Evolutionary conservation across 139 green algal genomes (phyloP).

Genomic region (Asterochloris erici): DNA sequence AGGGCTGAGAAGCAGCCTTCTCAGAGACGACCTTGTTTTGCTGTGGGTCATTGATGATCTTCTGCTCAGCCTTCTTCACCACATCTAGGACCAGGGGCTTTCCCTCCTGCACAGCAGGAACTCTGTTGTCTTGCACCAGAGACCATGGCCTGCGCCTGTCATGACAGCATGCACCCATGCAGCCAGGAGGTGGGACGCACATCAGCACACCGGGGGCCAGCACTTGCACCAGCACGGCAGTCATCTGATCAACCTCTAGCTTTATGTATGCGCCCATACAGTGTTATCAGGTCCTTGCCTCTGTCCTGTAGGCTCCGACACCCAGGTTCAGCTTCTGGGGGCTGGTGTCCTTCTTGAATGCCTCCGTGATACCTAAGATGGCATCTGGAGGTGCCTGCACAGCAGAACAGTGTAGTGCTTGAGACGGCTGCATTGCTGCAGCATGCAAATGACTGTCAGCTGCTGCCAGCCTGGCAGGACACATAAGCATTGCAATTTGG

Average conservation of each 20-base stretch:
- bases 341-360: constrained; percentile 60
- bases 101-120: constrained; percentile 5
- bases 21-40: constrained; percentile 23
- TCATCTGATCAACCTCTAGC: background rate
- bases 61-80: constrained; percentile 32
- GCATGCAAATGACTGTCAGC: background rate
- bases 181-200: no score
- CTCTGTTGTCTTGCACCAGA: no score
- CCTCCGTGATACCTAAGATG: constrained; percentile 69
- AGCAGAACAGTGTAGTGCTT: background rate
- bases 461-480: background rate
- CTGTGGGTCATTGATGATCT: constrained; percentile 19
- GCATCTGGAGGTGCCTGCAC: constrained; percentile 66
- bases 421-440: background rate
- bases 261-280: background rate
- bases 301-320: constrained; percentile 83
- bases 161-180: no score
- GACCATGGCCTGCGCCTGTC: no score
- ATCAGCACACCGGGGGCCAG: no score
- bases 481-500: background rate
- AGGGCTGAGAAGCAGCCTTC: no score
- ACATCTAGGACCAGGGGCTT: constrained; percentile 55
- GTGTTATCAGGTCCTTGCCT: constrained; percentile 38
- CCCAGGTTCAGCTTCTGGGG: constrained; percentile 86
- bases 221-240: background rate